Evolutionary conservation across 306 rosid genomes (phyloP), one percentile per base, ranked within the genome.

Genomic region (Oemleria cerasiformis): DNA sequence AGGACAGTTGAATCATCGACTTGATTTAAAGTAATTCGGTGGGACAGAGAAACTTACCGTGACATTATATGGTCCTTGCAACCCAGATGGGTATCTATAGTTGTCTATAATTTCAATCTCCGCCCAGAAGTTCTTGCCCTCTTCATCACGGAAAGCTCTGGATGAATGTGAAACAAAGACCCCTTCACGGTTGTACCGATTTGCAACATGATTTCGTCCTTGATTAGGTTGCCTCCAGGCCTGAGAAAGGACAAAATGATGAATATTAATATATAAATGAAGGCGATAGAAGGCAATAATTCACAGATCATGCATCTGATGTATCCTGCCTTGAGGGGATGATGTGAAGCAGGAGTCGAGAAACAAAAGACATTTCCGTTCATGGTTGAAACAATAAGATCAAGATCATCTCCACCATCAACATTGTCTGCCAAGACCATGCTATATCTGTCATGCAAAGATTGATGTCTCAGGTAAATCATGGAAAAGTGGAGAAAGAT

Each of bases 341-440:
- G 99, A 78, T 95, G 91, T 20, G 91, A 87, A 70, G 92, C 81
- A 49, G 99, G 96, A 63, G 97, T 85, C 48, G 97, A 89, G 87
- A 95, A 95, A 84, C 99, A 95, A 82, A 91, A 91, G 75, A 95
- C 91, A 65, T 95, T 95, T 62, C 99, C 99, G 63, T 95, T 95
- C 99, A 95, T 95, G 73, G 99, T 91, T 47, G 97, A 65, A 79
- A 95, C 96, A 67, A 95, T 81, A 67, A 95, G 87, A 86, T 95
- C 99, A 74, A 95, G 92, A 83, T 91, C 99, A 78, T 95, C 99
- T 64, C 99, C 99, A 47, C 99, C 99, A 79, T 95, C 99, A 79
- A 95, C 92, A 85, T 91, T 95, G 82, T 95, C 99, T 23, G 99
- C 99, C 73, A 95, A 78, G 72, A 88, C 97, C 99, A 95, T 91